phyloP scores from a whole-genome alignment of 257 asterid genomes.

The Datura wrightii region DNA sequence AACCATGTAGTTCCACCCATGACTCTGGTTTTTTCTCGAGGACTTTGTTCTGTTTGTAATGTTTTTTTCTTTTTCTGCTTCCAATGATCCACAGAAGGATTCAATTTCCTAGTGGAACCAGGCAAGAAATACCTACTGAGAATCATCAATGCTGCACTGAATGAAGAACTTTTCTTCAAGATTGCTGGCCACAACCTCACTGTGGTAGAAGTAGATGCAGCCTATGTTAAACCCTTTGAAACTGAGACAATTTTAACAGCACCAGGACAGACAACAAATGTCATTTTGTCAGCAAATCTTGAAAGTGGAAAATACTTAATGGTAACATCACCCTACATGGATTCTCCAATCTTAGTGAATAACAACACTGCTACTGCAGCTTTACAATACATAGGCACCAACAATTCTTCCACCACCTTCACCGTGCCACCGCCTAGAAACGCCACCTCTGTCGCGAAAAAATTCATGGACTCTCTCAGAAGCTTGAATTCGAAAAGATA shows the following conservation, averaged over 20 bases:
- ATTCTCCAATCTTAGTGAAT: conserved; percentile 50
- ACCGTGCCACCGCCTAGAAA: conserved; percentile 50
- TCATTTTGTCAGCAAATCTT: conserved; percentile 43
- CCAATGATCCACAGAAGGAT: conserved; percentile 34
- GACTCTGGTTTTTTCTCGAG: no score
- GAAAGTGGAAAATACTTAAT: conserved; percentile 46
- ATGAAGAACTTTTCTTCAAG: conserved; percentile 50
- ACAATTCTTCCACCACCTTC: conserved; percentile 39
- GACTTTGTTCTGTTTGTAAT: no score
- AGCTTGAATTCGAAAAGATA: conserved; percentile 49
- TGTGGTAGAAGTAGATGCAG: conserved; percentile 47
- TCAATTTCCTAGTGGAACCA: conserved; percentile 39
- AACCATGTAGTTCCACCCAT: no score
- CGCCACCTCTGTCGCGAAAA: conserved; percentile 50
- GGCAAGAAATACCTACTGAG: conserved; percentile 47
- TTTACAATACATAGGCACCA: conserved; percentile 51
- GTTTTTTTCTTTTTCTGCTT: neutral
- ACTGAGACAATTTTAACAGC: conserved; percentile 49
- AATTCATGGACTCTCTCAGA: conserved; percentile 49
- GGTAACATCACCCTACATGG: conserved; percentile 58
- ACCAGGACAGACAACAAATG: conserved; percentile 65
- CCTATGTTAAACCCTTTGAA: conserved; percentile 47
- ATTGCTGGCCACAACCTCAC: conserved; percentile 49
- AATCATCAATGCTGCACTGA: conserved; percentile 51
- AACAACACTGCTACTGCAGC: conserved; percentile 59